A percentile compares a stretch with the other conserved stretches of the same genome.
Conservation (phyloP, 495 filamentous ascomycete genomes). For the Cryomyces antarcticus region DNA sequence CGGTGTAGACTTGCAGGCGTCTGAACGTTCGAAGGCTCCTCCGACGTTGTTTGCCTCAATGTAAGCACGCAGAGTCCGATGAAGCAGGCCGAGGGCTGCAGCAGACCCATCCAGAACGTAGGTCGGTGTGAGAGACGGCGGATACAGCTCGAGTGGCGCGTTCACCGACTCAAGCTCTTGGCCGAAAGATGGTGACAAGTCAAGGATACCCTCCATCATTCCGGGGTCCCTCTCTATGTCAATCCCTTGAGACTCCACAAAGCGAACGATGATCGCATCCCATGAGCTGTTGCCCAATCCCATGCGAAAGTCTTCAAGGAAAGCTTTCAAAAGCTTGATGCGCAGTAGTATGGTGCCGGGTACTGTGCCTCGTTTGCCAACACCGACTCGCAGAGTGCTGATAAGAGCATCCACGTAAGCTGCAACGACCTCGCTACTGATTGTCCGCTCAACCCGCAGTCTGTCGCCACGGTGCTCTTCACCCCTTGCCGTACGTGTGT, state of each 20-base stretch:
- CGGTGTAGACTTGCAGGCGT: constrained; percentile 14
- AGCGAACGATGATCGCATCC: constrained; percentile 30
- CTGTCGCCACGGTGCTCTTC: background rate
- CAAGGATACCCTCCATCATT: constrained; percentile 21
- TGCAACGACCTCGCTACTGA: constrained; percentile 37
- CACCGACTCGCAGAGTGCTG: constrained; percentile 17
- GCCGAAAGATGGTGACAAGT: constrained; percentile 17
- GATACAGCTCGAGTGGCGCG: background rate
- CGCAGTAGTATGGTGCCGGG: constrained; percentile 5
- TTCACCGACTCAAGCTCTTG: constrained; percentile 10
- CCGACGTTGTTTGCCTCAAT: constrained; percentile 10
- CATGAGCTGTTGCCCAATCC: constrained; percentile 17
- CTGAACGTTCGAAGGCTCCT: constrained; percentile 12
- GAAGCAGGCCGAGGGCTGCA: constrained; percentile 12
- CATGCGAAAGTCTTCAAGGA: constrained; percentile 15
- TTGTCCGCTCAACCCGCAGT: constrained; percentile 19
- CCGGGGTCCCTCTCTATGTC: constrained; percentile 21
- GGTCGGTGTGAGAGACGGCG: background rate
- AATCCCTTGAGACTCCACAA: constrained; percentile 28
- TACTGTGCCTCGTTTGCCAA: constrained; percentile 12
- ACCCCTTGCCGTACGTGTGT: background rate
- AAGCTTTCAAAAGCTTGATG: constrained; percentile 13
- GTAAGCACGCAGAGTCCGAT: constrained; percentile 11
- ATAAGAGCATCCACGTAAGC: constrained; percentile 31
- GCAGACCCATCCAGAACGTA: constrained; percentile 19